Evolutionary conservation across 805 yeast genomes (phyloP).

Genomic region (Schwanniomyces occidentalis): DNA sequence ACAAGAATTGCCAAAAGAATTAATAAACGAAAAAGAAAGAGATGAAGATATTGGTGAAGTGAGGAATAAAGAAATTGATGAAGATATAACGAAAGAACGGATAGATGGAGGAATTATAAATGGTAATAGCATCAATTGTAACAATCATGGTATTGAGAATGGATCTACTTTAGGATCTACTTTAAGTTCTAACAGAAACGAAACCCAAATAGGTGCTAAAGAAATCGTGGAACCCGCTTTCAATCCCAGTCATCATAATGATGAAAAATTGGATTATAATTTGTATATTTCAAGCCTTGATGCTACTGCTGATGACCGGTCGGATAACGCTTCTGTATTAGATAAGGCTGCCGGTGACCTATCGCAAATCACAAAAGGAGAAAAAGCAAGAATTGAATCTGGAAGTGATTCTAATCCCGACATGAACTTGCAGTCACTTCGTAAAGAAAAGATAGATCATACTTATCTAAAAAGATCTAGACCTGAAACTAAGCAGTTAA

Average conservation of each 20-base stretch:
- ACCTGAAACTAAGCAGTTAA: background rate
- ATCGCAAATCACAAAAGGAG: no score
- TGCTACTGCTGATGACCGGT: no score
- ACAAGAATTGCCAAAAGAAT: background rate
- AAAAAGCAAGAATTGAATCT: slow-evolving; percentile 3
- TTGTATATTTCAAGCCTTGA: no score
- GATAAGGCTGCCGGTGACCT: no score
- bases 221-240: no score
- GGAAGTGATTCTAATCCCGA: slow-evolving; percentile 4
- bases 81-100: slow-evolving; percentile 3
- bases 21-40: slow-evolving; percentile 4
- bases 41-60: background rate
- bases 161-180: no score
- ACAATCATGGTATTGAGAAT: no score
- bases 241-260: no score
- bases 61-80: slow-evolving; percentile 4
- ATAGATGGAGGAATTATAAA: slow-evolving; percentile 1
- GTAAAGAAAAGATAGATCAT: background rate
- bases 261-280: no score
- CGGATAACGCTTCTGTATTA: no score
- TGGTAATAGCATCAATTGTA: no score
- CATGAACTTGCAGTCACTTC: background rate
- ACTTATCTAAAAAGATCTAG: background rate
- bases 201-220: background rate
- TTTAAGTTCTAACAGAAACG: background rate